Evolutionary conservation across 2,329 filamentous ascomycete genomes (phyloP).

Genomic region (Lachnellula willkommii): DNA sequence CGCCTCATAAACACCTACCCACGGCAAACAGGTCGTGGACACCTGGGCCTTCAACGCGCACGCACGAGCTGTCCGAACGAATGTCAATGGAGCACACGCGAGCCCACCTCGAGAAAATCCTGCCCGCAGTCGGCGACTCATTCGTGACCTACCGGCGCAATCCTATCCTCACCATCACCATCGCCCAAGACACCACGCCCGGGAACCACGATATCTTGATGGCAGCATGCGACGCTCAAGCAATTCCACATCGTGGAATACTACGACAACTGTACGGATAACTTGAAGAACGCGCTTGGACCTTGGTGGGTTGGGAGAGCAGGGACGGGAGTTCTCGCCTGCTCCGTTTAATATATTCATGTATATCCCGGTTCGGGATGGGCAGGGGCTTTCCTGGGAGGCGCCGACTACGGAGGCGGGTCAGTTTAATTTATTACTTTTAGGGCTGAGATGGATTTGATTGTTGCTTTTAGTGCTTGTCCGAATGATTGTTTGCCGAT

Average conservation of each 20-base stretch:
- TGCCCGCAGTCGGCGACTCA: constrained; percentile 18
- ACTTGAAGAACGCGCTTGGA: constrained; percentile 3
- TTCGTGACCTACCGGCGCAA: constrained; percentile 19
- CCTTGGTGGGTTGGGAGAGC: constrained; percentile 1
- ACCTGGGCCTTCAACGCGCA: constrained; percentile 20
- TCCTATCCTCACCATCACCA: constrained; percentile 16
- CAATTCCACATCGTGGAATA: background rate
- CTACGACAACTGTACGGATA: constrained; percentile 7
- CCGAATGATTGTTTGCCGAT: background rate
- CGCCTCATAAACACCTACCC: too few relatives aligned
- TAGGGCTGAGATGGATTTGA: constrained; percentile 8
- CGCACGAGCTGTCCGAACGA: constrained; percentile 8
- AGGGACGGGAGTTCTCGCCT: constrained; percentile 7
- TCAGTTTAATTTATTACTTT: constrained; percentile 6
- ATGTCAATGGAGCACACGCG: constrained; percentile 23
- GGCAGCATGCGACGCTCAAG: constrained; percentile 21
- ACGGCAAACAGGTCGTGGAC: constrained; percentile 2
- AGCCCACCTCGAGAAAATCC: constrained; percentile 16
- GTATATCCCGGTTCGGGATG: constrained; percentile 9
- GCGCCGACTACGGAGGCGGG: constrained; percentile 3
- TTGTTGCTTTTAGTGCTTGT: constrained; percentile 10
- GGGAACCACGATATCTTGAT: constrained; percentile 23
- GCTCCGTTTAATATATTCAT: constrained; percentile 11
- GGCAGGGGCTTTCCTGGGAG: background rate
- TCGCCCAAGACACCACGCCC: constrained; percentile 19